Conservation (phyloP, 73 alveolate species). For the Uronychia binucleata region DNA sequence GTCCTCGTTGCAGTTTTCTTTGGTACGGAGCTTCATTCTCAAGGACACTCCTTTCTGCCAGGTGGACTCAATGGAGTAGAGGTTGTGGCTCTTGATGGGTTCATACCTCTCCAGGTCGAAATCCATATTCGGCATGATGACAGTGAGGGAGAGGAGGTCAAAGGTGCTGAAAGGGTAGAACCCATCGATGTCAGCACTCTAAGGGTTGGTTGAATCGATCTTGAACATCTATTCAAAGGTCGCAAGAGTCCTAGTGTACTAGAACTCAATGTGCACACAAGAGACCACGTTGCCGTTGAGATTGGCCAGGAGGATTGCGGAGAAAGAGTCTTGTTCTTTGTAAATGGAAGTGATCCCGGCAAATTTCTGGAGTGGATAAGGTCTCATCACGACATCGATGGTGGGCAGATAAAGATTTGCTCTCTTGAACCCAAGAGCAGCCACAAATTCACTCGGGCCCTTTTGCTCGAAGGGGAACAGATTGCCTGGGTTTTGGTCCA, state of each 20-base stretch:
- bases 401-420: neutral
- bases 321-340: neutral
- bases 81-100: neutral
- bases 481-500: neutral
- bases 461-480: neutral
- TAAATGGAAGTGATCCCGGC: neutral
- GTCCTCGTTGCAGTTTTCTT: neutral
- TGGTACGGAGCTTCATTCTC: neutral
- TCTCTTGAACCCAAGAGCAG: neutral
- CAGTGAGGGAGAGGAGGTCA: neutral
- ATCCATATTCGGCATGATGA: neutral
- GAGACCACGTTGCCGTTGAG: neutral
- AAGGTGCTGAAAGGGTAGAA: neutral
- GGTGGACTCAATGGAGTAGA: neutral
- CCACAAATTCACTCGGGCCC: too few species aligned
- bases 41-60: neutral
- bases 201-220: neutral
- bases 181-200: neutral
- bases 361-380: neutral
- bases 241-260: neutral
- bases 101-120: neutral
- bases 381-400: neutral
- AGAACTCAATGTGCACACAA: neutral
- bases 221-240: neutral
- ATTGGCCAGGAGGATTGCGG: neutral